These are phyloP conservation scores for Pythium sp. DNA, from an alignment of 352 stramenopile species.

Conservation along the genomic window DNA sequence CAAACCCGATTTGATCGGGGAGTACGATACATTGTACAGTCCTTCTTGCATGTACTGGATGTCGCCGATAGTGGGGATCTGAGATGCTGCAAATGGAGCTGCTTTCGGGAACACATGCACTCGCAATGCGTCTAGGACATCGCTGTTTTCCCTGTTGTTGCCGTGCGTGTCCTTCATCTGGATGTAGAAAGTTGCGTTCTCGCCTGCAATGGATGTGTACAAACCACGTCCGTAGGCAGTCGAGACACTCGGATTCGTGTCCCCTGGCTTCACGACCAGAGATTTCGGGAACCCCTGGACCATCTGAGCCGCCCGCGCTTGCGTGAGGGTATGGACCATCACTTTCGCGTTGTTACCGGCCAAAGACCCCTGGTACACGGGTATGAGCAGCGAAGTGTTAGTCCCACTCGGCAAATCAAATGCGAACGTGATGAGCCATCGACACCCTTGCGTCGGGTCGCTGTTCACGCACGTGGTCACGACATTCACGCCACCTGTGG, in stretches of 20 bases:
- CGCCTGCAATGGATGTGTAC: conserved; percentile 50
- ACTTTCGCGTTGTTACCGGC: conserved; percentile 67
- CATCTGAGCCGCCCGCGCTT: conserved; percentile 24
- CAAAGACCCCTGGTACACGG: conserved; percentile 62
- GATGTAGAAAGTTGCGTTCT: conserved; percentile 57
- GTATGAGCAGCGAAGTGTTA: conserved; percentile 11
- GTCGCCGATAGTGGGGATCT: conserved; percentile 29
- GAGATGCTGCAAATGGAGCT: conserved; percentile 21
- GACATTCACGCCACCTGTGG: conserved; percentile 25
- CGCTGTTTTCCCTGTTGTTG: conserved; percentile 62
- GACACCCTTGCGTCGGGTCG: conserved; percentile 52
- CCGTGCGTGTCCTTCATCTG: conserved; percentile 85
- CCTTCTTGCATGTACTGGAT: conserved; percentile 69
- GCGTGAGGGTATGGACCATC: conserved; percentile 31
- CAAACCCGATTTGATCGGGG: conserved; percentile 70
- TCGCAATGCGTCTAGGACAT: conserved; percentile 28
- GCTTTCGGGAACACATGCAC: conserved; percentile 52
- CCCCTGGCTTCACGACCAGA: conserved; percentile 41
- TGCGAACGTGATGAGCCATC: conserved; percentile 68
- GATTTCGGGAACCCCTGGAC: conserved; percentile 71
- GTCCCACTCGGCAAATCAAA: conserved; percentile 17
- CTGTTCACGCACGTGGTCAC: conserved; percentile 33
- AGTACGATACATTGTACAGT: conserved; percentile 85
- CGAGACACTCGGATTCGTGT: conserved; percentile 69
- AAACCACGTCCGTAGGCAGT: conserved; percentile 66